Evolutionary conservation across 169 alveolate species (phyloP).

Genomic region (Cystoisospora suis): DNA sequence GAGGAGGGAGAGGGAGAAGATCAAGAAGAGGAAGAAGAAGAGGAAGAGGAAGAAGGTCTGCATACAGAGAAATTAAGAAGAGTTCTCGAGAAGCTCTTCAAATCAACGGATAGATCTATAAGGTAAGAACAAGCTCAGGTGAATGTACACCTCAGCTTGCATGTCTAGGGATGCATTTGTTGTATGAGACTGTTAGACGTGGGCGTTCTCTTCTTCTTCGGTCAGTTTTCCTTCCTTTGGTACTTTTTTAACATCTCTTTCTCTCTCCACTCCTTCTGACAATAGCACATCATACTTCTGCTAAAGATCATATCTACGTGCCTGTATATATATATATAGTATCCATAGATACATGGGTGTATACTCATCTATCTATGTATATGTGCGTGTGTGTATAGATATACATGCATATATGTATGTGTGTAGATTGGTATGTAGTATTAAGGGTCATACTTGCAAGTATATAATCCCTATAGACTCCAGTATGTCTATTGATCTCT

Average conservation of each 20-base stretch:
- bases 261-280: not conserved
- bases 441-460: not conserved
- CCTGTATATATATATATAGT: not conserved
- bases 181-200: too few relatives aligned
- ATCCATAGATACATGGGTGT: too few relatives aligned
- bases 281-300: not conserved
- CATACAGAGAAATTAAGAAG: not conserved
- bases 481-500: not conserved
- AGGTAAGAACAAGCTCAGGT: not conserved
- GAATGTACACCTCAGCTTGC: too few relatives aligned
- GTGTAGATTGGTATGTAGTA: not conserved
- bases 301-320: not conserved
- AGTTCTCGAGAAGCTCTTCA: conserved; percentile 28
- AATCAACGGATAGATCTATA: not conserved
- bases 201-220: too few relatives aligned
- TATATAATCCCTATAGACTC: not conserved
- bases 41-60: not conserved
- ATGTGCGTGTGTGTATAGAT: not conserved
- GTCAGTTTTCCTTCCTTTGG: too few relatives aligned
- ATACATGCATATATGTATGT: not conserved
- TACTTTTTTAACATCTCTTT: too few relatives aligned
- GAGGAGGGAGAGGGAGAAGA: not conserved
- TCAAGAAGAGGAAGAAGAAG: too few relatives aligned
- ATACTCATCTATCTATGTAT: not conserved
- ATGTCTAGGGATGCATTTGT: too few relatives aligned